These are phyloP conservation scores for Fusarium gaditjirri DNA, from an alignment of 2,329 filamentous ascomycete species.

Conservation along the genomic window DNA sequence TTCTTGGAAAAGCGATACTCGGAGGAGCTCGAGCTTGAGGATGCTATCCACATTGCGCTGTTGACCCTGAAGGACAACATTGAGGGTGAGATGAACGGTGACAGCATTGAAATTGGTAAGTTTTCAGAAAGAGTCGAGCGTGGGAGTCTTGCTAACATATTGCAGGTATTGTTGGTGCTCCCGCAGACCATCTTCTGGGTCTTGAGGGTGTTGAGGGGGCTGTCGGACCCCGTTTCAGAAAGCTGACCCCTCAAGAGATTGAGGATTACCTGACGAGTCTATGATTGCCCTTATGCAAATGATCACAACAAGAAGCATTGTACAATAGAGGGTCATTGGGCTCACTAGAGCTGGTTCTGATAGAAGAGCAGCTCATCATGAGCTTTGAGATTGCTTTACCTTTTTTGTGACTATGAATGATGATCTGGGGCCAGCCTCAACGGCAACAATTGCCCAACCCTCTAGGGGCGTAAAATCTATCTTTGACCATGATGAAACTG, in stretches of 20 bases:
- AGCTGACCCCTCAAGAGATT: slow-evolving; percentile 96
- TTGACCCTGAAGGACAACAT: slow-evolving; percentile 99
- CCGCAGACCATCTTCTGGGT: slow-evolving; percentile 91
- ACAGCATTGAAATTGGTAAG: slow-evolving; percentile 97
- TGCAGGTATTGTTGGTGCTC: slow-evolving; percentile 90
- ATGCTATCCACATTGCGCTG: slow-evolving; percentile 97
- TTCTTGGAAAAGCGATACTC: slow-evolving; percentile 99
- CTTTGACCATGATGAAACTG: slow-evolving; percentile 51
- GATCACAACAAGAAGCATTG: slow-evolving; percentile 50
- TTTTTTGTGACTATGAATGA: slow-evolving; percentile 60
- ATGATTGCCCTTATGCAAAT: slow-evolving; percentile 61
- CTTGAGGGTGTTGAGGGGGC: slow-evolving; percentile 90
- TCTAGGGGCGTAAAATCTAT: slow-evolving; percentile 44
- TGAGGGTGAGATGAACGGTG: slow-evolving; percentile 98
- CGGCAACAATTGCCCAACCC: slow-evolving; percentile 50
- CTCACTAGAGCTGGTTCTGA: slow-evolving; percentile 48
- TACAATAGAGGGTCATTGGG: slow-evolving; percentile 60
- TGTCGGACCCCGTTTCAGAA: slow-evolving; percentile 87
- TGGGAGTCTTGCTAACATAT: slow-evolving; percentile 36
- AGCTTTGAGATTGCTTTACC: slow-evolving; percentile 23
- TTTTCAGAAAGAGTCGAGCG: not conserved
- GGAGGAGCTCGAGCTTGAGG: slow-evolving; percentile 94
- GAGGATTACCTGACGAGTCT: slow-evolving; percentile 99
- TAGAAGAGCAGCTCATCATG: slow-evolving; percentile 25
- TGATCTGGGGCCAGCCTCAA: slow-evolving; percentile 60